These are phyloP conservation scores for Heliamphora exappendiculata DNA, from an alignment of 148 eudicot species.

Conservation along the genomic window DNA sequence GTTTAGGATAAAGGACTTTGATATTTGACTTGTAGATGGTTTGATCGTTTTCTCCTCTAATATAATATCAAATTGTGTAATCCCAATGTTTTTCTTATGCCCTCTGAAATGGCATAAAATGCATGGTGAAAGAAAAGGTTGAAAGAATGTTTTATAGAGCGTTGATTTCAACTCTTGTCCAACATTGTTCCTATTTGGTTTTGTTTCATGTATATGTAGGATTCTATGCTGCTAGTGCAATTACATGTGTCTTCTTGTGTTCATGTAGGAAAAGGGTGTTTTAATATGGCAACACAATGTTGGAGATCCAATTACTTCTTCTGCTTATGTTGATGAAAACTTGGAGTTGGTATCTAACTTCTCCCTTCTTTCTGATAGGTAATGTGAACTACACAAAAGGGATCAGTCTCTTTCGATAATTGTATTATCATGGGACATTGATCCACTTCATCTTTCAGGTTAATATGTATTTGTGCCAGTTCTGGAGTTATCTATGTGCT, in stretches of 20 bases:
- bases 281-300: constrained; percentile 57
- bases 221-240: too few relatives aligned
- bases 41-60: too few relatives aligned
- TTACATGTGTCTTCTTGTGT: too few relatives aligned
- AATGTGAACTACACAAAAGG: background rate
- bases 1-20: background rate
- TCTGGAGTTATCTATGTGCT: constrained; percentile 58
- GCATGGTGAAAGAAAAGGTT: too few relatives aligned
- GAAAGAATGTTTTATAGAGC: too few relatives aligned
- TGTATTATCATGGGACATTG: background rate
- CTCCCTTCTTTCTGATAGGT: constrained; percentile 43
- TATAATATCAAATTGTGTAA: too few relatives aligned
- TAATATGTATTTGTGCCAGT: constrained; percentile 68
- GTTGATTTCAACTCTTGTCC: too few relatives aligned
- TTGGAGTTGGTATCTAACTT: constrained; percentile 30
- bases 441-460: constrained; percentile 23
- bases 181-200: too few relatives aligned
- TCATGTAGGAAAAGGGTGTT: constrained; percentile 44
- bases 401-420: background rate
- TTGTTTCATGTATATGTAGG: too few relatives aligned
- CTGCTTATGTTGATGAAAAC: constrained; percentile 77
- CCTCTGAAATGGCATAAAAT: too few relatives aligned
- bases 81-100: too few relatives aligned
- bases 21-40: too few relatives aligned
- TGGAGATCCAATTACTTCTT: constrained; percentile 73